Evolutionary conservation across 495 filamentous ascomycete species (phyloP).

Genomic region (Tuber microsphaerosporum): DNA sequence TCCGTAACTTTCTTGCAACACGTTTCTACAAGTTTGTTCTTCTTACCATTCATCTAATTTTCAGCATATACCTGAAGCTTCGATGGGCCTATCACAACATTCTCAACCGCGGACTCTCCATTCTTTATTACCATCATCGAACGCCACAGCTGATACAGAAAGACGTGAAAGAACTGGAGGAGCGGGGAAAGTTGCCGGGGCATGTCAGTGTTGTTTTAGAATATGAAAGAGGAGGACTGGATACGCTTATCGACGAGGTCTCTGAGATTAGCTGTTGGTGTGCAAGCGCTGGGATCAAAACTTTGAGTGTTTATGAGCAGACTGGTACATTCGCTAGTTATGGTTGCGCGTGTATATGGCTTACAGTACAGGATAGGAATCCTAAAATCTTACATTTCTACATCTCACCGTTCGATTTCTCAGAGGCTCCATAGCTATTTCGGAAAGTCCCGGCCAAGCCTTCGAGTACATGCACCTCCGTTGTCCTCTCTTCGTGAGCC

Average conservation of each 20-base stretch:
- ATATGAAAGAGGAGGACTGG: slow-evolving; percentile 63
- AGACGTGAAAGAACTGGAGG: slow-evolving; percentile 69
- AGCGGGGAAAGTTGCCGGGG: slow-evolving; percentile 53
- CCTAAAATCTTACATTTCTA: slow-evolving; percentile 74
- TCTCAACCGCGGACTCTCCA: slow-evolving; percentile 62
- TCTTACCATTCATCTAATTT: slow-evolving; percentile 64
- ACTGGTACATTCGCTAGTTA: slow-evolving; percentile 54
- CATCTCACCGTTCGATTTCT: slow-evolving; percentile 64
- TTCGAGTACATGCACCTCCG: slow-evolving; percentile 72
- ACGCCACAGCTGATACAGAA: slow-evolving; percentile 82
- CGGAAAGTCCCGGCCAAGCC: slow-evolving; percentile 58
- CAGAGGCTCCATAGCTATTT: slow-evolving; percentile 77
- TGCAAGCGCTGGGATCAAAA: slow-evolving; percentile 72
- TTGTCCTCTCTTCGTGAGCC: slow-evolving; percentile 46
- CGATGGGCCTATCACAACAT: slow-evolving; percentile 71
- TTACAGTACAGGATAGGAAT: slow-evolving; percentile 52
- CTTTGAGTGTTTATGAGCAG: slow-evolving; percentile 82
- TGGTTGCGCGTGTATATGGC: neutral
- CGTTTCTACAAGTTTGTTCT: slow-evolving; percentile 36
- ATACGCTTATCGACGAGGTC: slow-evolving; percentile 78
- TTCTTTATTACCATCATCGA: slow-evolving; percentile 86
- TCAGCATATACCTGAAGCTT: slow-evolving; percentile 76
- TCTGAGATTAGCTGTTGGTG: slow-evolving; percentile 89
- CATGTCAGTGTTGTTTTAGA: slow-evolving; percentile 84
- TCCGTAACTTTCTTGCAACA: slow-evolving; percentile 34